Evolutionary conservation across 2,329 filamentous ascomycete genomes (phyloP).

Genomic region (Acarospora socialis): DNA sequence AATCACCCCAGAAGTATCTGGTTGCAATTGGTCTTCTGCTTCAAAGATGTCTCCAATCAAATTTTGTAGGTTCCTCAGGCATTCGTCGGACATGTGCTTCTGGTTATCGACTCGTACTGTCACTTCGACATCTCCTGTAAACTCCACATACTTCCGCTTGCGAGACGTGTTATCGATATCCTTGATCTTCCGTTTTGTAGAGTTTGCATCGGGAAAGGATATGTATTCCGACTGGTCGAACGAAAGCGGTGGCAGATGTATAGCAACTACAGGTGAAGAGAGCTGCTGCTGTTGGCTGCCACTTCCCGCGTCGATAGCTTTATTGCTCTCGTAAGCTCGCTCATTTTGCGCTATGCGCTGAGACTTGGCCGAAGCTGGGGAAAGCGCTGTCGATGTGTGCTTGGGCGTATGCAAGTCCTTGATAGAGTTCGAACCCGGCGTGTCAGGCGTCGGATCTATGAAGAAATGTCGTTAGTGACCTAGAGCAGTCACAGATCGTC

Average conservation of each 20-base stretch:
- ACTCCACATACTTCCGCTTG: constrained; percentile 41
- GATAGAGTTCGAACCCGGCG: constrained; percentile 15
- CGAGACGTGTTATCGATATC: no score
- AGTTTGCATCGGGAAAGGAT: constrained; percentile 22
- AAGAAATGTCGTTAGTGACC: constrained; percentile 3
- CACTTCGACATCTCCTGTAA: constrained; percentile 44
- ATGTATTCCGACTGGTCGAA: constrained; percentile 28
- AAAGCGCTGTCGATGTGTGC: constrained; percentile 11
- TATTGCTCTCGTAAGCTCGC: constrained; percentile 20
- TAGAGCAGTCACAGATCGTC: constrained; percentile 1
- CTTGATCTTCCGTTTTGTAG: constrained; percentile 17
- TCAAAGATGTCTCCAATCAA: constrained; percentile 61
- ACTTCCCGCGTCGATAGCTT: no score
- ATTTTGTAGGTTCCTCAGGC: constrained; percentile 54
- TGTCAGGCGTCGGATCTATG: constrained; percentile 22
- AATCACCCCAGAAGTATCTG: constrained; percentile 32
- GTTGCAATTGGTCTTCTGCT: constrained; percentile 56
- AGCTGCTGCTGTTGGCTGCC: no score
- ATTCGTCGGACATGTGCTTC: constrained; percentile 63
- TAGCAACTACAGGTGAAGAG: constrained; percentile 35
- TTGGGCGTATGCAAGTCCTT: constrained; percentile 13
- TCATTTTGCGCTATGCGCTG: constrained; percentile 16
- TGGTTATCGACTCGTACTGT: constrained; percentile 55
- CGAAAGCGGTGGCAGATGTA: constrained; percentile 30
- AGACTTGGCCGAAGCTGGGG: constrained; percentile 12